These are phyloP conservation scores for Spizellomyces punctatus DNA, from an alignment of 192 early-diverging fungal species.

Conservation along the genomic window DNA sequence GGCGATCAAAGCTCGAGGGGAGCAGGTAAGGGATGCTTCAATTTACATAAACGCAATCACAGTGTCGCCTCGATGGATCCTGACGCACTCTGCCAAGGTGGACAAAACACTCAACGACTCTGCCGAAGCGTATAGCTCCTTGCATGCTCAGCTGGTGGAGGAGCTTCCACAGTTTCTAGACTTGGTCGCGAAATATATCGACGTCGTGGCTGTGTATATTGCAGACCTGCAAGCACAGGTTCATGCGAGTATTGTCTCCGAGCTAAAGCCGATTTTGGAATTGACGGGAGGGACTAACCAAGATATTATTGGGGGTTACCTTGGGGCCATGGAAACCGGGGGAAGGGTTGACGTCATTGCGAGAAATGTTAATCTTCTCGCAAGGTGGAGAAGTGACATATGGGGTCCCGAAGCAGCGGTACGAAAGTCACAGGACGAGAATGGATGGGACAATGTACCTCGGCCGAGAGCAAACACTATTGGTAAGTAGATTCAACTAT, in stretches of 20 bases:
- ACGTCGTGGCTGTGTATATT: conserved; percentile 59
- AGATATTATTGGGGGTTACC: conserved; percentile 27
- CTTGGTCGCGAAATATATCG: conserved; percentile 62
- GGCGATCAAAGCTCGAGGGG: conserved; percentile 61
- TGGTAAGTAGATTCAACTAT: too few species aligned
- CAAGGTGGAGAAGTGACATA: too few species aligned
- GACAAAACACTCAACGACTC: conserved; percentile 70
- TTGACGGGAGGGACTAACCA: neutral
- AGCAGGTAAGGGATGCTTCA: conserved; percentile 40
- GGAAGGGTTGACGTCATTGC: too few species aligned
- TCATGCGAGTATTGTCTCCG: conserved; percentile 46
- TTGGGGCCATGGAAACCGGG: neutral
- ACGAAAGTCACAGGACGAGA: too few species aligned
- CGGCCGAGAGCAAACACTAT: too few species aligned
- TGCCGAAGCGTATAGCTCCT: conserved; percentile 62
- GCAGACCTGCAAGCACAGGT: conserved; percentile 56
- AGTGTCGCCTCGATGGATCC: neutral
- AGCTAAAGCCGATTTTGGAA: conserved; percentile 31
- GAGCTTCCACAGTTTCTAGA: conserved; percentile 69
- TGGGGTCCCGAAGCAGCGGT: too few species aligned
- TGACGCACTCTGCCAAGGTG: conserved; percentile 29
- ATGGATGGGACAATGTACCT: too few species aligned
- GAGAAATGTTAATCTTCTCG: too few species aligned
- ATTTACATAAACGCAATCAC: neutral
- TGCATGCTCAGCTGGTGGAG: conserved; percentile 73